These are phyloP conservation scores for Neurospora sp. DNA, from an alignment of 495 filamentous ascomycete species.

Conservation along the genomic window DNA sequence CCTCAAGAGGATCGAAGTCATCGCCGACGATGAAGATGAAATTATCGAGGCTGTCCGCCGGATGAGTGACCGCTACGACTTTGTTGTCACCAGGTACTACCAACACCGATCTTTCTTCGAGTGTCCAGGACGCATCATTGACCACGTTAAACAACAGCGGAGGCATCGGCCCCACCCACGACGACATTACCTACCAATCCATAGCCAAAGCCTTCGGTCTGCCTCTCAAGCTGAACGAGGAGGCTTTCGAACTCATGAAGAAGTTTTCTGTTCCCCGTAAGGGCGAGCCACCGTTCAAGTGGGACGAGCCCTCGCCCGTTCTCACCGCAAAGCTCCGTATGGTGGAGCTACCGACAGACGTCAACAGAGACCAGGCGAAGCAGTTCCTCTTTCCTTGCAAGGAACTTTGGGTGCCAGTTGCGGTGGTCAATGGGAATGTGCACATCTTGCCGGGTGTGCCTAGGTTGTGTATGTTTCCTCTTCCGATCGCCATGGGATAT, in stretches of 20 bases:
- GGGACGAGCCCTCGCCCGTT: constrained; percentile 69
- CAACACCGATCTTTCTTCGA: neutral
- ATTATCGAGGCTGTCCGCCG: constrained; percentile 79
- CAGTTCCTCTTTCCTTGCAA: constrained; percentile 72
- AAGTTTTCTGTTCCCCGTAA: constrained; percentile 60
- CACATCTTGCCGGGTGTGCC: constrained; percentile 91
- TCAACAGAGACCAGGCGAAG: constrained; percentile 42
- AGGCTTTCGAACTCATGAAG: constrained; percentile 74
- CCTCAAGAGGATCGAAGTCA: constrained; percentile 82
- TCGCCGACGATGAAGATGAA: constrained; percentile 80
- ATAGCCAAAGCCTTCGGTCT: constrained; percentile 84
- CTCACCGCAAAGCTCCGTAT: constrained; percentile 78
- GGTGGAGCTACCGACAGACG: constrained; percentile 74
- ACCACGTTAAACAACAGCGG: constrained; percentile 40
- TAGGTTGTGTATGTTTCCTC: constrained; percentile 45
- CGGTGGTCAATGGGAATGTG: constrained; percentile 81
- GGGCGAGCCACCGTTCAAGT: constrained; percentile 67
- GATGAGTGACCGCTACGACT: constrained; percentile 83
- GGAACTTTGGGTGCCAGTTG: constrained; percentile 80
- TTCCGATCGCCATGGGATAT: neutral
- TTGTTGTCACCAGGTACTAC: constrained; percentile 67
- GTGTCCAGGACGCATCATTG: neutral
- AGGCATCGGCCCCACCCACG: constrained; percentile 92
- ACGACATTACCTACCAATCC: constrained; percentile 93
- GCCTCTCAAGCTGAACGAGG: constrained; percentile 62